Evolutionary conservation across 805 yeast species (phyloP).

Genomic region (Metschnikowia vanudenii): DNA sequence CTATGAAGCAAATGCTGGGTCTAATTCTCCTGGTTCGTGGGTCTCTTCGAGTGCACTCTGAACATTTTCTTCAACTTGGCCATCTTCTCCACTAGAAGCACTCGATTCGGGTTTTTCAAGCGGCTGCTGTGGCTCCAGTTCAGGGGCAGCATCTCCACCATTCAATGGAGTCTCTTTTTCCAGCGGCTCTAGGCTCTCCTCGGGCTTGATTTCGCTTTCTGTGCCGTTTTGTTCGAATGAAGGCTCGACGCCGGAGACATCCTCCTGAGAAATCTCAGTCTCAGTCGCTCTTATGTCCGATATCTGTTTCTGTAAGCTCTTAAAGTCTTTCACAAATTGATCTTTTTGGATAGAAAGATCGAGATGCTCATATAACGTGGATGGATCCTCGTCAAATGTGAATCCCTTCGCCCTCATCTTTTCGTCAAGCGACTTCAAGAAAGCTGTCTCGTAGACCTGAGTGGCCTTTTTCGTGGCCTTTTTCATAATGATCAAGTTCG

Average conservation of each 20-base stretch:
- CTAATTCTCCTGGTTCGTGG: slow-evolving; percentile 20
- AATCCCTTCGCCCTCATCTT: slow-evolving; percentile 19
- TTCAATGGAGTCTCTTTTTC: slow-evolving; percentile 3
- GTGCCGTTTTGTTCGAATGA: slow-evolving; percentile 12
- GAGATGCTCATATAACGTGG: slow-evolving; percentile 13
- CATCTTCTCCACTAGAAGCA: slow-evolving; percentile 5
- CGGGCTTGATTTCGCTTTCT: slow-evolving; percentile 10
- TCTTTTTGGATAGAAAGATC: slow-evolving; percentile 13
- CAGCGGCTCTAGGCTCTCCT: slow-evolving; percentile 4
- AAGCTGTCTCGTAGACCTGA: slow-evolving; percentile 14
- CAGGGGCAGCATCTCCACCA: not conserved
- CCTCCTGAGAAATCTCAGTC: not conserved
- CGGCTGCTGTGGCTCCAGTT: not conserved
- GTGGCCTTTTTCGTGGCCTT: slow-evolving; percentile 14
- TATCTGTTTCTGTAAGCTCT: slow-evolving; percentile 15
- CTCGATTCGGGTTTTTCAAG: not conserved
- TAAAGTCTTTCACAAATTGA: slow-evolving; percentile 18
- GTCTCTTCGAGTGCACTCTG: not conserved
- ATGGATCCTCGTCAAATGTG: slow-evolving; percentile 18
- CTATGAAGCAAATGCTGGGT: slow-evolving; percentile 25
- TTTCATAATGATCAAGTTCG: slow-evolving; percentile 20
- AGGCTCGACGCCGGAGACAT: not conserved
- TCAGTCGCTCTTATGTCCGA: slow-evolving; percentile 11
- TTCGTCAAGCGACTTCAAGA: slow-evolving; percentile 17
- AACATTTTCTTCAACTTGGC: not conserved